phyloP scores from a whole-genome alignment of 1,284 basidiomycete species.

The Cutaneotrichosporon cutaneum region DNA sequence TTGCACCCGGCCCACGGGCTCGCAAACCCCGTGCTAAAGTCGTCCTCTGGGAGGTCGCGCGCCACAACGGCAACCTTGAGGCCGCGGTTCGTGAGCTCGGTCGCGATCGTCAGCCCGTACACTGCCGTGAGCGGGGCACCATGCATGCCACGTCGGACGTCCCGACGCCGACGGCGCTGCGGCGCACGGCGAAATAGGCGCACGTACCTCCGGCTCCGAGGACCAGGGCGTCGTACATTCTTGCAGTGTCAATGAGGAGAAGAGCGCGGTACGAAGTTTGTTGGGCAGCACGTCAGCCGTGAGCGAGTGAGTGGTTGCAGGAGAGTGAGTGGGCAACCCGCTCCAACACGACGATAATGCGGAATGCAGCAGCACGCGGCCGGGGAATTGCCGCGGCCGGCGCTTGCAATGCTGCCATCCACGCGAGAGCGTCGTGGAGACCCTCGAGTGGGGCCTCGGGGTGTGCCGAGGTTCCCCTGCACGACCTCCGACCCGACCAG shows the following conservation, averaged over 20 bases:
- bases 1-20: conserved; percentile 73
- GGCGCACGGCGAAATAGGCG: background rate
- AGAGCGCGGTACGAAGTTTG: no score
- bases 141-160: background rate
- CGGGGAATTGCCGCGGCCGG: no score
- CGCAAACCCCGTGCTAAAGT: conserved; percentile 62
- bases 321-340: no score
- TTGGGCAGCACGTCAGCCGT: no score
- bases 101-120: conserved; percentile 55
- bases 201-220: conserved; percentile 47
- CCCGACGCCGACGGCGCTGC: background rate
- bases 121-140: conserved; percentile 40
- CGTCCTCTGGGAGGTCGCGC: conserved; percentile 65
- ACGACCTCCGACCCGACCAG: no score
- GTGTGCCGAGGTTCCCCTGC: no score
- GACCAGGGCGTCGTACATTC: conserved; percentile 40
- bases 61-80: conserved; percentile 63
- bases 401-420: background rate
- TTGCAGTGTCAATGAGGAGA: background rate
- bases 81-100: conserved; percentile 53
- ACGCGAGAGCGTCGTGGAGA: background rate
- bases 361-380: background rate
- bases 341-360: no score
- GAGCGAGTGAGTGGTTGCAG: no score
- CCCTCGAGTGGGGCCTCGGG: no score